Percentiles rank a stretch among this genome's conserved stretches.
Conservation (phyloP, 1,139 yeast species). For the Candida glucosophila region DNA sequence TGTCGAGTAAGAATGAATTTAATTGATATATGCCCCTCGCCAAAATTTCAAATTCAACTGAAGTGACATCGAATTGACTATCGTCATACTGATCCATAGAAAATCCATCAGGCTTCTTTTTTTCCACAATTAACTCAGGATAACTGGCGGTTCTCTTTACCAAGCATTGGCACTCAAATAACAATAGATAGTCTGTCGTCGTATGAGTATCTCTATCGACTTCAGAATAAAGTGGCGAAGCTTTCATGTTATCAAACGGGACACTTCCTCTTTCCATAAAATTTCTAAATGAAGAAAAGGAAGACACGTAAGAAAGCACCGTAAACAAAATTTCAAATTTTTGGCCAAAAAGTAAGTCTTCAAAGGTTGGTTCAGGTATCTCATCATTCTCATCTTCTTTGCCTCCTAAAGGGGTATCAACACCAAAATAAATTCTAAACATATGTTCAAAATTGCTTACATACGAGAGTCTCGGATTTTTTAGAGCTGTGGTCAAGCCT, state of each 20-base stretch:
- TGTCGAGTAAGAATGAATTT: conserved; percentile 12
- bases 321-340: conserved; percentile 40
- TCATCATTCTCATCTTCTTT: conserved; percentile 10
- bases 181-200: conserved; percentile 29
- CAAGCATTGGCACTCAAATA: conserved; percentile 37
- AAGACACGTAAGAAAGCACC: conserved; percentile 29
- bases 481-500: conserved; percentile 29
- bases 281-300: conserved; percentile 30
- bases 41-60: conserved; percentile 23
- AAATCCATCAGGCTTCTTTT: conserved; percentile 33
- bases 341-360: conserved; percentile 27
- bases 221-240: conserved; percentile 13
- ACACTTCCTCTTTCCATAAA: conserved; percentile 34
- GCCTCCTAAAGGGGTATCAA: conserved; percentile 20
- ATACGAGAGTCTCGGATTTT: conserved; percentile 20
- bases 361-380: conserved; percentile 20
- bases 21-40: conserved; percentile 26
- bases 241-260: conserved; percentile 22
- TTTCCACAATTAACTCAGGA: conserved; percentile 31
- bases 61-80: conserved; percentile 22
- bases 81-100: conserved; percentile 15
- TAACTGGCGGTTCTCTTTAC: conserved; percentile 29
- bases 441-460: conserved; percentile 36
- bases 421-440: conserved; percentile 37
- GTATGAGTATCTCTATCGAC: conserved; percentile 7